These are phyloP conservation scores for Candida railenensis DNA, from an alignment of 805 yeast genomes.

Conservation along the genomic window DNA sequence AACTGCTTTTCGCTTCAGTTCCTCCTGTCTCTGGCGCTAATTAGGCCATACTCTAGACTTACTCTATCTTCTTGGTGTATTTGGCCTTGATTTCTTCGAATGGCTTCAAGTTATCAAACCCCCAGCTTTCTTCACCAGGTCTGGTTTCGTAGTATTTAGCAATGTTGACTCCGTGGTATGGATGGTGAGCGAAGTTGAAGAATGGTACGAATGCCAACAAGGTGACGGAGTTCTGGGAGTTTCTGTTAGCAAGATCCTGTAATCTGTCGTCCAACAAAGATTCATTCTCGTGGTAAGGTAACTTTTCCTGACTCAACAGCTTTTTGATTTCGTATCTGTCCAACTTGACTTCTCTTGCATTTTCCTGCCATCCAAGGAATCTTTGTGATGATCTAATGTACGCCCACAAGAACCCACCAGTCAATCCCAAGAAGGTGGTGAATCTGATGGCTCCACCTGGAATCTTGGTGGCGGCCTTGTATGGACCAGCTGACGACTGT, in stretches of 20 bases:
- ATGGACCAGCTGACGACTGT: constrained; percentile 42
- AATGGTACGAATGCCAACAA: constrained; percentile 66
- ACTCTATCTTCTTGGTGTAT: constrained; percentile 26
- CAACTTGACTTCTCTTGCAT: constrained; percentile 62
- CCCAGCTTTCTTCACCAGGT: constrained; percentile 61
- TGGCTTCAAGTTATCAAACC: constrained; percentile 47
- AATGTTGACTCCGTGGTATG: constrained; percentile 76
- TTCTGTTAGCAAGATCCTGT: constrained; percentile 73
- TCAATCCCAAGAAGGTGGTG: constrained; percentile 58
- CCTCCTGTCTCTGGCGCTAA: too few relatives aligned
- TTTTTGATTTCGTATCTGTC: constrained; percentile 75
- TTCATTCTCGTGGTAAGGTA: constrained; percentile 66
- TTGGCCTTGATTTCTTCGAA: constrained; percentile 46
- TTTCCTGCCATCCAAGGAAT: constrained; percentile 78
- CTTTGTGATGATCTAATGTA: constrained; percentile 67
- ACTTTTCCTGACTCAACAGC: constrained; percentile 59
- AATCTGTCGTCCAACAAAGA: constrained; percentile 58
- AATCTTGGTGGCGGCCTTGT: constrained; percentile 48
- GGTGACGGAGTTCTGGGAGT: constrained; percentile 69
- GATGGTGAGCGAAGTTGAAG: constrained; percentile 81
- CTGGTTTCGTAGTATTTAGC: constrained; percentile 56
- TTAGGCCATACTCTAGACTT: too few relatives aligned
- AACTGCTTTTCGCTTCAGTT: too few relatives aligned
- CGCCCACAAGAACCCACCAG: constrained; percentile 74
- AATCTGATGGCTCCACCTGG: constrained; percentile 58